Evolutionary conservation across 2,329 filamentous ascomycete genomes (phyloP).

Genomic region (Penicillium sp.): DNA sequence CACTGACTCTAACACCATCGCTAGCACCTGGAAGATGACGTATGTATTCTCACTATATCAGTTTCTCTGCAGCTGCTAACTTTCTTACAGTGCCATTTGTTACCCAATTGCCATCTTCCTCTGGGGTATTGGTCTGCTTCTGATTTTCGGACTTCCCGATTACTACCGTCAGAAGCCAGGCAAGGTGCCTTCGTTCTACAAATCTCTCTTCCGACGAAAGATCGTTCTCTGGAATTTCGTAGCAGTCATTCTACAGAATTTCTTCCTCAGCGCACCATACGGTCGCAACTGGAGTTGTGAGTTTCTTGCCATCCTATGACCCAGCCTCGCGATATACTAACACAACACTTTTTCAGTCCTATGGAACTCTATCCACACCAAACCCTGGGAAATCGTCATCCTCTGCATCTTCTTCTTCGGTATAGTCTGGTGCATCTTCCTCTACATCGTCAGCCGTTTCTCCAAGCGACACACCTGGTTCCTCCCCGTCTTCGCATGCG

Average conservation of each 20-base stretch:
- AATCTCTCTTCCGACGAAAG: slow-evolving; percentile 60
- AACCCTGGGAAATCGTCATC: slow-evolving; percentile 57
- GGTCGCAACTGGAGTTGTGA: slow-evolving; percentile 65
- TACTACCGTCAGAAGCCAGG: slow-evolving; percentile 67
- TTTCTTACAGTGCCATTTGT: slow-evolving; percentile 49
- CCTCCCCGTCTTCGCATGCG: slow-evolving; percentile 66
- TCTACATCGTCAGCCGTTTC: slow-evolving; percentile 54
- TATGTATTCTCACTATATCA: slow-evolving; percentile 18
- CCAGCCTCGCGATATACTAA: neutral
- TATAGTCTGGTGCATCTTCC: slow-evolving; percentile 54
- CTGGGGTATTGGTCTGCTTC: slow-evolving; percentile 55
- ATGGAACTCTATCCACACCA: slow-evolving; percentile 58
- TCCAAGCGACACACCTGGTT: slow-evolving; percentile 65
- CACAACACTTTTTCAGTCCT: slow-evolving; percentile 40
- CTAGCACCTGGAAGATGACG: slow-evolving; percentile 48
- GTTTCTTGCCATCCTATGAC: slow-evolving; percentile 5
- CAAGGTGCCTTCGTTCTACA: slow-evolving; percentile 65
- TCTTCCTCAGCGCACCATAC: slow-evolving; percentile 66
- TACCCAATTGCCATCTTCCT: slow-evolving; percentile 59
- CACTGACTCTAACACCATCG: slow-evolving; percentile 33
- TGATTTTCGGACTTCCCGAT: slow-evolving; percentile 62
- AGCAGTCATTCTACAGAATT: slow-evolving; percentile 65
- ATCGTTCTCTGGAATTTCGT: slow-evolving; percentile 68
- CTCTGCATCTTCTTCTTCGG: slow-evolving; percentile 53
- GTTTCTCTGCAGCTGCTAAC: slow-evolving; percentile 13